Percentiles rank a stretch among this genome's conserved stretches.
phyloP scores from a whole-genome alignment of 2,329 filamentous ascomycete genomes.

The Pleomassaria siparia region DNA sequence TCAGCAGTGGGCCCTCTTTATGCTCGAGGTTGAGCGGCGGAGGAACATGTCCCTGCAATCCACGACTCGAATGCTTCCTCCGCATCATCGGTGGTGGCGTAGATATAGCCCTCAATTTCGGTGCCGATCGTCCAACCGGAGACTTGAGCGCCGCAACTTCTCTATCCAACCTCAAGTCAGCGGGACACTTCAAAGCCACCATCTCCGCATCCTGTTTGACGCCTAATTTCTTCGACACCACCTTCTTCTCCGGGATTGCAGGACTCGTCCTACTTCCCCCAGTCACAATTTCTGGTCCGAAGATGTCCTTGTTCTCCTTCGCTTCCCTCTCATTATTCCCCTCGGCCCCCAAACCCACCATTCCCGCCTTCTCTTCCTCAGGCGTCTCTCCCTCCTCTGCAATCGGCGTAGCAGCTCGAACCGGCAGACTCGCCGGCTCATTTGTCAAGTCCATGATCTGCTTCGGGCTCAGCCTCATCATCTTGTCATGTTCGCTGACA shows the following conservation, averaged over 20 bases:
- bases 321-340: conserved; percentile 13
- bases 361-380: conserved; percentile 34
- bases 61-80: conserved; percentile 38
- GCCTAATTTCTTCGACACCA: conserved; percentile 10
- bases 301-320: conserved; percentile 22
- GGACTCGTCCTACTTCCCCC: conserved; percentile 12
- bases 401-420: conserved; percentile 46
- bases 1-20: conserved; percentile 25
- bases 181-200: conserved; percentile 27
- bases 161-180: not conserved
- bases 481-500: conserved; percentile 42
- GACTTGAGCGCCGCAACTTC: conserved; percentile 10
- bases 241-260: conserved; percentile 12
- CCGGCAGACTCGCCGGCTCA: conserved; percentile 57
- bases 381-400: conserved; percentile 22
- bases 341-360: too few species aligned
- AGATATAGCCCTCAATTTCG: conserved; percentile 38
- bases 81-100: conserved; percentile 43
- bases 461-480: conserved; percentile 56
- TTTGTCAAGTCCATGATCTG: conserved; percentile 58
- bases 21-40: conserved; percentile 40
- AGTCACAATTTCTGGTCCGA: conserved; percentile 22
- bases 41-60: conserved; percentile 23
- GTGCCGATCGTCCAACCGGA: conserved; percentile 28
- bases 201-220: conserved; percentile 29